phyloP scores from a whole-genome alignment of 441 rosid species.

The Dalechampia spathulata region DNA sequence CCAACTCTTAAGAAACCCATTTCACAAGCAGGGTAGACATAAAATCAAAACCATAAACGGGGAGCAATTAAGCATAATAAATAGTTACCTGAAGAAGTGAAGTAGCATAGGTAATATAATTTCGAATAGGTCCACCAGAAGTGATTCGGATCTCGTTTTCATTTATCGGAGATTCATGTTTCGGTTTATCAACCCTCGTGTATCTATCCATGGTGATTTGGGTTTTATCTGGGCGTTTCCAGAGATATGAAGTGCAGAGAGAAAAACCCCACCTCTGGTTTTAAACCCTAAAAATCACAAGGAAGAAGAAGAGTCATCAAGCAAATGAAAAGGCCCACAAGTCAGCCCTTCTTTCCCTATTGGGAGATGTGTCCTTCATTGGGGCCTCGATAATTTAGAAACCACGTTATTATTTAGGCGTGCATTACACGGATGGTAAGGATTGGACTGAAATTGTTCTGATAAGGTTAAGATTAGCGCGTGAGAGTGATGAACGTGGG shows the following conservation, averaged over 20 bases:
- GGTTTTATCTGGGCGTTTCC: slow-evolving; percentile 14
- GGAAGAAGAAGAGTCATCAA: neutral
- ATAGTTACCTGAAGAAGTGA: slow-evolving; percentile 68
- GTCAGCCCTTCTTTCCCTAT: neutral
- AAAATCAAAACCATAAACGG: neutral
- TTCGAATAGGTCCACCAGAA: slow-evolving; percentile 65
- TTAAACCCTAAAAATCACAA: slow-evolving; percentile 22
- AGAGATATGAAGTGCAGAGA: slow-evolving; percentile 12
- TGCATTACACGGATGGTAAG: neutral
- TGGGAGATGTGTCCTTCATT: neutral
- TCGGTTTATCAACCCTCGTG: slow-evolving; percentile 81
- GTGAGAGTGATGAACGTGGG: neutral
- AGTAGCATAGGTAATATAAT: slow-evolving; percentile 84
- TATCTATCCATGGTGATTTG: slow-evolving; percentile 63
- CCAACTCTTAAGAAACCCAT: too few relatives aligned
- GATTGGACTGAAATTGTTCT: neutral
- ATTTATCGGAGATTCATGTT: slow-evolving; percentile 62
- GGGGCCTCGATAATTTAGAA: neutral
- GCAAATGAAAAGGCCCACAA: too few relatives aligned
- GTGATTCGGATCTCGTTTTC: slow-evolving; percentile 99
- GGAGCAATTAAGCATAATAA: neutral
- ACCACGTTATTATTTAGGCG: neutral
- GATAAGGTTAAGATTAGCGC: neutral
- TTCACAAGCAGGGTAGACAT: too few relatives aligned
- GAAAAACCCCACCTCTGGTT: neutral